Conservation (phyloP, 2,329 filamentous ascomycete species). For the Aureobasidium vineae region DNA sequence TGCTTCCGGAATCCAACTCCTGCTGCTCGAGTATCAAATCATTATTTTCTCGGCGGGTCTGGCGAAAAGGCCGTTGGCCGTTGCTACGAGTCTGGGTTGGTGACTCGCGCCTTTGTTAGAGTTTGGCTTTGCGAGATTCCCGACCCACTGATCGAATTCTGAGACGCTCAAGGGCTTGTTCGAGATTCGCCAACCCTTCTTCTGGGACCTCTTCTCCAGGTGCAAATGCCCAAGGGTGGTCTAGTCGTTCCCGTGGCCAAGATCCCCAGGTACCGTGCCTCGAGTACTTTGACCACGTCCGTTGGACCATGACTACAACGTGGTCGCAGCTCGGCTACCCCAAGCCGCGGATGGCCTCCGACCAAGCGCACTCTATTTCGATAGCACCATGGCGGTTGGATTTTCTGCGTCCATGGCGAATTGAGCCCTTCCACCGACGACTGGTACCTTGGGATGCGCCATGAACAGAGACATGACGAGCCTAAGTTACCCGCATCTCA, state of each 20-base stretch:
- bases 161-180: not conserved
- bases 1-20: not conserved
- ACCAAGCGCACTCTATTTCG: slow-evolving; percentile 1
- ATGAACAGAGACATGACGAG: slow-evolving; percentile 15
- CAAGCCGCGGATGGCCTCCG: not conserved
- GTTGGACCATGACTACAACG: slow-evolving; percentile 8
- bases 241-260: slow-evolving; percentile 2
- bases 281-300: not conserved
- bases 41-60: not conserved
- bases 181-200: not conserved
- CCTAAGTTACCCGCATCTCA: not conserved
- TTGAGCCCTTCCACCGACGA: too few relatives aligned
- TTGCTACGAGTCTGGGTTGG: not conserved
- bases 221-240: not conserved
- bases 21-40: not conserved
- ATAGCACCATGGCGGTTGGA: slow-evolving; percentile 3
- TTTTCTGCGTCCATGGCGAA: not conserved
- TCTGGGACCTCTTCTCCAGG: not conserved
- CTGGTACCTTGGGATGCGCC: not conserved
- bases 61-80: not conserved
- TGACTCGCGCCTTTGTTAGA: not conserved
- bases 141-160: not conserved
- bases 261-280: slow-evolving; percentile 16
- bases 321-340: slow-evolving; percentile 10
- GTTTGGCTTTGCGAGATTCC: not conserved